phyloP scores from a whole-genome alignment of 345 rosid genomes.

The Aethionema arabicum region DNA sequence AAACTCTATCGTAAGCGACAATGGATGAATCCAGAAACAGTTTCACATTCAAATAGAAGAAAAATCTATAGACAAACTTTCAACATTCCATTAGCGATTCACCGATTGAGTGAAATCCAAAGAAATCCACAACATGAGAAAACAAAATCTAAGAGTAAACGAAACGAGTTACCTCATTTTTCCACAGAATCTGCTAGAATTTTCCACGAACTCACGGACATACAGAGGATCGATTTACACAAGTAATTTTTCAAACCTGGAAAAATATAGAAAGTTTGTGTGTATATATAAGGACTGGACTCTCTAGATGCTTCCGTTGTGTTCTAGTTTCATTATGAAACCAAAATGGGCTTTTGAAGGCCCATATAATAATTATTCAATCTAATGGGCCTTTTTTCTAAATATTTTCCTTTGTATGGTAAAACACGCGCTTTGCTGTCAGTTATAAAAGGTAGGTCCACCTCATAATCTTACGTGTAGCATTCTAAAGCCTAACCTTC shows the following conservation, averaged over 20 bases:
- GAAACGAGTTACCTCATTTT: constrained; percentile 26
- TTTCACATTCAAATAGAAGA: too few relatives aligned
- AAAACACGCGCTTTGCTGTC: too few relatives aligned
- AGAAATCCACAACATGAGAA: too few relatives aligned
- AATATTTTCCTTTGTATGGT: too few relatives aligned
- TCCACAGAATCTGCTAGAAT: neutral
- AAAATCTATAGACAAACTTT: too few relatives aligned
- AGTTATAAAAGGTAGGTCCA: too few relatives aligned
- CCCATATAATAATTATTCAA: too few relatives aligned
- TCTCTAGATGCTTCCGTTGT: constrained; percentile 24
- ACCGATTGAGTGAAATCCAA: too few relatives aligned
- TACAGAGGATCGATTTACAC: neutral
- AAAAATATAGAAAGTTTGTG: neutral
- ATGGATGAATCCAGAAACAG: too few relatives aligned
- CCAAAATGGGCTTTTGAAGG: neutral
- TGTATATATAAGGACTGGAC: neutral
- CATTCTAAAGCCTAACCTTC: constrained; percentile 18
- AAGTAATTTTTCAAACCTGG: neutral
- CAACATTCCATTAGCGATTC: too few relatives aligned
- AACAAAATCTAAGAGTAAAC: neutral
- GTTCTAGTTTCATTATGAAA: constrained; percentile 14
- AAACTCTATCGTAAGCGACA: neutral
- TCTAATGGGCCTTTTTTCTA: too few relatives aligned
- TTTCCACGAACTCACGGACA: neutral
- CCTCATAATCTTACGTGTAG: neutral